These are phyloP conservation scores for Marasmius oreades DNA, from an alignment of 1,284 basidiomycete species.

Conservation along the genomic window DNA sequence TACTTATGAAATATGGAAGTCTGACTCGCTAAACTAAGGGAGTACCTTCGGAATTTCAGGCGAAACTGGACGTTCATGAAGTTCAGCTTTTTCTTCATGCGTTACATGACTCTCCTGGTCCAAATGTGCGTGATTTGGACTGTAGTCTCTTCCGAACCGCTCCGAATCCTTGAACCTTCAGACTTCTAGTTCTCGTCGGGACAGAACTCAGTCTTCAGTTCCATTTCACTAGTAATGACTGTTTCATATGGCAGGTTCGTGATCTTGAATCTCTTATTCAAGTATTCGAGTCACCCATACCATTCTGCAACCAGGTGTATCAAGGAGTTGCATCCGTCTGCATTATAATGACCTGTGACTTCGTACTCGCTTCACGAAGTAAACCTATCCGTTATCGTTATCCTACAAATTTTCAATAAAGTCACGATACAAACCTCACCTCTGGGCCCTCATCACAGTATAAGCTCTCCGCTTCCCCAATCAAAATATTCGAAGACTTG, in stretches of 20 bases:
- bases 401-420: neutral
- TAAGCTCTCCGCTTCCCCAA: neutral
- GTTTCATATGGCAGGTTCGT: slow-evolving; percentile 4
- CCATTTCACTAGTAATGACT: slow-evolving; percentile 7
- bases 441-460: neutral
- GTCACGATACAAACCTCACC: too few relatives aligned
- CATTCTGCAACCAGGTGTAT: neutral
- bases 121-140: neutral
- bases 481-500: neutral
- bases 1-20: too few relatives aligned
- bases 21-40: neutral
- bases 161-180: neutral
- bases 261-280: neutral
- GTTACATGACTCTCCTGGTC: slow-evolving; percentile 2
- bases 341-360: slow-evolving; percentile 1
- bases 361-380: slow-evolving; percentile 4
- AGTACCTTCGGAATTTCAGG: neutral
- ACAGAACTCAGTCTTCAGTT: slow-evolving; percentile 3
- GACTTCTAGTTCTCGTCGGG: slow-evolving; percentile 7
- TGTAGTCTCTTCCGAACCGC: neutral
- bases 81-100: slow-evolving; percentile 7
- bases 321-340: slow-evolving; percentile 5
- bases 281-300: neutral
- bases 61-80: slow-evolving; percentile 5
- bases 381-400: neutral